Conservation (phyloP, 768 basidiomycete species). For the Atractiella rhizophila region DNA sequence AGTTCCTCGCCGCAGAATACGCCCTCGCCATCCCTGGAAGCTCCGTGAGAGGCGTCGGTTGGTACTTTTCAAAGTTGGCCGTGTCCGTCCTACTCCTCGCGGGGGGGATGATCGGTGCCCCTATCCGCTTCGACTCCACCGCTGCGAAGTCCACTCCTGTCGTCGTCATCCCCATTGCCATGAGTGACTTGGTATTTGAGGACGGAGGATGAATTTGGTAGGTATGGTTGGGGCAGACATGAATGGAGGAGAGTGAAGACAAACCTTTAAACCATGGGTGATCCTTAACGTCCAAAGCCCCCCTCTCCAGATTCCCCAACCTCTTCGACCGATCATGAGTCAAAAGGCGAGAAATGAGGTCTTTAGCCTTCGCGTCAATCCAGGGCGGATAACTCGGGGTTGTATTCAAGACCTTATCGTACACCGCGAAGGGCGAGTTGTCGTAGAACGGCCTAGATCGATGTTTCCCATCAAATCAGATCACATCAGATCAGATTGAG, state of each 20-base stretch:
- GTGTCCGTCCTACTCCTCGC: conserved; percentile 11
- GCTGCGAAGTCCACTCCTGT: conserved; percentile 54
- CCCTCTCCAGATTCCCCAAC: conserved; percentile 75
- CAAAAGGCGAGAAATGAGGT: conserved; percentile 64
- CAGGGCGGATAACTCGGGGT: conserved; percentile 72
- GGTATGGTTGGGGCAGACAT: not conserved
- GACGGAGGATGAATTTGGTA: not conserved
- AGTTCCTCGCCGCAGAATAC: no score
- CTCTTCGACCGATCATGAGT: conserved; percentile 77
- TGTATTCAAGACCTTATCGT: conserved; percentile 81
- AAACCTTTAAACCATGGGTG: conserved; percentile 57
- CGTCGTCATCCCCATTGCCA: conserved; percentile 6
- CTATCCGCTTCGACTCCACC: no score
- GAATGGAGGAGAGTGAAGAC: no score
- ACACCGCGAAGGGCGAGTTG: conserved; percentile 84
- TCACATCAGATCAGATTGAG: conserved; percentile 26
- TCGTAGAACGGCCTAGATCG: conserved; percentile 96
- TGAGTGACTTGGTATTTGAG: no score
- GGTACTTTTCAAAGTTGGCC: conserved; percentile 16
- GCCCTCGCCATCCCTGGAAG: conserved; percentile 15
- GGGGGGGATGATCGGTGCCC: conserved; percentile 50
- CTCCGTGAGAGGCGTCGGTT: conserved; percentile 1
- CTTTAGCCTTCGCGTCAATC: conserved; percentile 68
- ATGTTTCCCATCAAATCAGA: no score
- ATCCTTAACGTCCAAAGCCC: conserved; percentile 48